These are phyloP conservation scores for Leccinum variicolor DNA, from an alignment of 768 basidiomycete genomes.

Conservation along the genomic window DNA sequence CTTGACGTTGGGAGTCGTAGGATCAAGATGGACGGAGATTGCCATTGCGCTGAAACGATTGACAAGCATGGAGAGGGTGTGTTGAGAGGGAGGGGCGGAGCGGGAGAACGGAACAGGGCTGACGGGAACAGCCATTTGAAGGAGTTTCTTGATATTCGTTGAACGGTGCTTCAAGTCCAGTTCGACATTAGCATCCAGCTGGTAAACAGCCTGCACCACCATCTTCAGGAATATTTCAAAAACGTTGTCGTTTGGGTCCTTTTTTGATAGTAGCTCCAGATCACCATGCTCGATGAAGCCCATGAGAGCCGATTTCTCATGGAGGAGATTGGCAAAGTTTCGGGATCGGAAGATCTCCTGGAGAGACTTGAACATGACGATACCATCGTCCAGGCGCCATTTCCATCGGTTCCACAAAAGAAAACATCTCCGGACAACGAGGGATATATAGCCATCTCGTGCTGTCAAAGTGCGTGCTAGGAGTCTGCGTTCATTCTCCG, in stretches of 20 bases:
- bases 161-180: constrained; percentile 34
- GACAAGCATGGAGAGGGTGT: constrained; percentile 71
- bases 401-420: constrained; percentile 71
- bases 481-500: constrained; percentile 38
- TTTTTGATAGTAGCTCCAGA: constrained; percentile 47
- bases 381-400: constrained; percentile 64
- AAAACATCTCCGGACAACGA: constrained; percentile 70
- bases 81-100: constrained; percentile 42
- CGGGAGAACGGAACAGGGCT: constrained; percentile 64
- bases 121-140: constrained; percentile 71
- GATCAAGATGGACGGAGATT: constrained; percentile 67
- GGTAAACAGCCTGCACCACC: constrained; percentile 55
- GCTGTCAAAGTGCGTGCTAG: constrained; percentile 40
- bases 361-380: constrained; percentile 57
- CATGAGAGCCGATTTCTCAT: constrained; percentile 64
- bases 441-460: constrained; percentile 67
- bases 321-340: constrained; percentile 67
- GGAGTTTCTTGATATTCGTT: constrained; percentile 58
- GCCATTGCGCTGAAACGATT: constrained; percentile 79
- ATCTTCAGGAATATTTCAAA: constrained; percentile 83
- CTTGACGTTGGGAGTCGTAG: constrained; percentile 40
- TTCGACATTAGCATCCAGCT: constrained; percentile 32
- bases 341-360: constrained; percentile 74
- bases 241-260: constrained; percentile 59
- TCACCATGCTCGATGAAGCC: constrained; percentile 60